phyloP scores from a whole-genome alignment of 2,329 filamentous ascomycete genomes.

The Akanthomyces lecanii region DNA sequence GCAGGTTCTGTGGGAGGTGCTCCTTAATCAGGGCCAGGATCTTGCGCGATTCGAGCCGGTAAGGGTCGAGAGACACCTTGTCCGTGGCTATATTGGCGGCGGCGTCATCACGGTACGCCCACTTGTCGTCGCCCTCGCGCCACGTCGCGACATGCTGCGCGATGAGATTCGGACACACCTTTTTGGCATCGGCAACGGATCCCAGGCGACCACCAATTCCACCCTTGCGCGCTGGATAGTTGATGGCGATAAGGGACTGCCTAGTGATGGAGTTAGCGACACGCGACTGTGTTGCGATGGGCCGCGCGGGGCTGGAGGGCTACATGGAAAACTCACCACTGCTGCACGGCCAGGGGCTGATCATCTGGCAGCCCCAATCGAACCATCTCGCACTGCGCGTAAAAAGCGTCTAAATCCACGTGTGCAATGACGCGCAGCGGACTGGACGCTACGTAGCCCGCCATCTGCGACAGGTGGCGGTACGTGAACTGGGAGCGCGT shows the following conservation, averaged over 20 bases:
- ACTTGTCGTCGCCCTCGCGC: constrained; percentile 84
- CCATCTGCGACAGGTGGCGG: constrained; percentile 73
- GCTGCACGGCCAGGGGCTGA: constrained; percentile 84
- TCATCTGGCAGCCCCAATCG: constrained; percentile 70
- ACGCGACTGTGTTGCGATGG: background rate
- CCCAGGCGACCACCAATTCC: constrained; percentile 73
- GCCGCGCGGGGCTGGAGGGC: background rate
- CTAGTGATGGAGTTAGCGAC: background rate
- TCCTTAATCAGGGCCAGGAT: constrained; percentile 79
- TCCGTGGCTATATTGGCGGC: constrained; percentile 75
- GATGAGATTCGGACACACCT: constrained; percentile 78
- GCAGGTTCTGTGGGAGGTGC: constrained; percentile 58
- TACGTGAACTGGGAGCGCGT: constrained; percentile 73
- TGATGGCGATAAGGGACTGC: constrained; percentile 73
- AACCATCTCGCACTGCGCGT: constrained; percentile 93
- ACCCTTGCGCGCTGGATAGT: constrained; percentile 82
- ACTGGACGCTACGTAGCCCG: constrained; percentile 63
- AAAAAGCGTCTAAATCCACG: constrained; percentile 95
- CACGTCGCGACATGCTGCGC: constrained; percentile 93
- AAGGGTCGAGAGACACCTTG: constrained; percentile 93
- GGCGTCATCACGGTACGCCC: constrained; percentile 85
- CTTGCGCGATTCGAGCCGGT: constrained; percentile 76
- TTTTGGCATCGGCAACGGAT: constrained; percentile 74
- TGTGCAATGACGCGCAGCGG: constrained; percentile 86
- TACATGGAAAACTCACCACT: constrained; percentile 58